Percentiles rank a stretch among this genome's conserved stretches.
phyloP scores from a whole-genome alignment of 495 filamentous ascomycete genomes.

The Daldinia concentrica region DNA sequence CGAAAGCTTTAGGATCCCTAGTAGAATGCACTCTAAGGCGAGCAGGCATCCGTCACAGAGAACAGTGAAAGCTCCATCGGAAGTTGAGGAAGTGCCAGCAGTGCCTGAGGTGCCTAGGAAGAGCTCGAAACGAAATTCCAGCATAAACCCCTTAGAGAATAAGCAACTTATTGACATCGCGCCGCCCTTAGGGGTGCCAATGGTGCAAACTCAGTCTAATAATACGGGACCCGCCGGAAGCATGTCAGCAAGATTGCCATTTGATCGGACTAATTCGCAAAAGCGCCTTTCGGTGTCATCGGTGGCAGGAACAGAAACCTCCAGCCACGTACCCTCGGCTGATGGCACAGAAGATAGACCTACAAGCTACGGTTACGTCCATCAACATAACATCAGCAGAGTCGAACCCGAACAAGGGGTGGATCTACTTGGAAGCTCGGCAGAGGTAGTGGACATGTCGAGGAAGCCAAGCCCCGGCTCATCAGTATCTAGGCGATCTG shows the following conservation, averaged over 20 bases:
- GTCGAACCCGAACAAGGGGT: slow-evolving; percentile 59
- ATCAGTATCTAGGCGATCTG: slow-evolving; percentile 30
- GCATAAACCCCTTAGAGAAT: slow-evolving; percentile 37
- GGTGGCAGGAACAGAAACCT: slow-evolving; percentile 57
- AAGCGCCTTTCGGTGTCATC: slow-evolving; percentile 61
- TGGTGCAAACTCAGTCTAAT: slow-evolving; percentile 28
- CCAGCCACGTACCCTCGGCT: slow-evolving; percentile 46
- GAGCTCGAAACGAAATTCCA: slow-evolving; percentile 66
- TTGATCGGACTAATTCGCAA: slow-evolving; percentile 65
- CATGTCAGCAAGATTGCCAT: slow-evolving; percentile 64
- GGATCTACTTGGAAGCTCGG: slow-evolving; percentile 56
- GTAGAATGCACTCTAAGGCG: slow-evolving; percentile 68
- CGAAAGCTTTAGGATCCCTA: slow-evolving; percentile 71
- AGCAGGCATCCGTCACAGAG: slow-evolving; percentile 50
- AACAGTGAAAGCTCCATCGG: slow-evolving; percentile 35
- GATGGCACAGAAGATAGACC: slow-evolving; percentile 61
- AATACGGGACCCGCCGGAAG: slow-evolving; percentile 30
- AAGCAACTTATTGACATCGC: slow-evolving; percentile 24
- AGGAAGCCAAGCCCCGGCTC: slow-evolving; percentile 37
- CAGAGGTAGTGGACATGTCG: slow-evolving; percentile 60
- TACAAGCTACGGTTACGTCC: slow-evolving; percentile 76
- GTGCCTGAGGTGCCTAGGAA: slow-evolving; percentile 65
- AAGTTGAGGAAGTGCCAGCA: slow-evolving; percentile 40
- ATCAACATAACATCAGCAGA: slow-evolving; percentile 69
- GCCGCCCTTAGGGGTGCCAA: slow-evolving; percentile 21